Evolutionary conservation across 257 asterid species (phyloP), one percentile per base, ranked within the genome.

Genomic region (Salvia splendens): DNA sequence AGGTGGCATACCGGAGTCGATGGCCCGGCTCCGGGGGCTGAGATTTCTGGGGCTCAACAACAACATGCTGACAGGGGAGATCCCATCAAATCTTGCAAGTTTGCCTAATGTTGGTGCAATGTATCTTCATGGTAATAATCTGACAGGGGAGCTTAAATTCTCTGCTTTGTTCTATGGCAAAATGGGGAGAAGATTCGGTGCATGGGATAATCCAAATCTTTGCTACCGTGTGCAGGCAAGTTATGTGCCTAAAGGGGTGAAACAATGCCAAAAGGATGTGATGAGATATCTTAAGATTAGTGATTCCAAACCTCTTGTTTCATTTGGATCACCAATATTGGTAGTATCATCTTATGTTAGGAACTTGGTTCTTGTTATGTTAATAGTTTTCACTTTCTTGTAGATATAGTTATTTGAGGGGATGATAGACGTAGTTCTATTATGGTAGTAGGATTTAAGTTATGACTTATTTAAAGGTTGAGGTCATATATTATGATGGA

Each of bases 71-170:
- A 81, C 15, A 36, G 79, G 30, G 30, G 30, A 24, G 30, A 24
- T 24, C 30, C 30, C 30, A 0, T 24, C 30, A 33, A 79, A 69
- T 61, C 80, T 93, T 65, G 91, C 69, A 33, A 53, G 20, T 50
- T 35, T 90, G 80, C 91, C 97, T 6, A 81, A 85, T 71, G 75
- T 82, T 1, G 73, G 83, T 73, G 88, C 95, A 12, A 61, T 93
- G 58, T 88, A 88, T 76, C 50, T 93, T 41, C 85, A 90, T 72
- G 95, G 95, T 5, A 93, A 93, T 72, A 85, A 93, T 72, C 79
- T 93, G 82, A 85, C 89, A 64, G 99, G 97, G 5, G 81, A 85
- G 78, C 87, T 93, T 47, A 70, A 78, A 60, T 93, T 93, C 78
- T 71, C 95, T 12, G 76, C 70, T 47, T 5, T 40, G 84, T 90